Conservation (phyloP, 225 moss, liverwort and hornwort genomes). For the Asterella californica region DNA sequence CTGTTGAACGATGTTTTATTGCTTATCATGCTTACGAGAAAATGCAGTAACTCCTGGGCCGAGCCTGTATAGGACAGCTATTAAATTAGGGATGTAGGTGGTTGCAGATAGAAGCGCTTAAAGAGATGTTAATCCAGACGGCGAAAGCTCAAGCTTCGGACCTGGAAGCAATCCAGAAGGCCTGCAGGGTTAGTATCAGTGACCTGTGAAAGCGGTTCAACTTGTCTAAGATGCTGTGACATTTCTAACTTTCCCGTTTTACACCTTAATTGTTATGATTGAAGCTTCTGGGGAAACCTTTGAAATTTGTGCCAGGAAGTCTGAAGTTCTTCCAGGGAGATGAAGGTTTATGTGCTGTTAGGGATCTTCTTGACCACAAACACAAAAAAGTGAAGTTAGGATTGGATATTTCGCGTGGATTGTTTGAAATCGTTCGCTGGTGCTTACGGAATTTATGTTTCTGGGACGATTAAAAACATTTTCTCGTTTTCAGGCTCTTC, state of each 20-base stretch:
- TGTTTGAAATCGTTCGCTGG: neutral
- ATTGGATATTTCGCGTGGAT: neutral
- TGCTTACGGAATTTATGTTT: neutral
- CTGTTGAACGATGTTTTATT: neutral
- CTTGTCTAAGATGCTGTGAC: neutral
- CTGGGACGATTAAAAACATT: neutral
- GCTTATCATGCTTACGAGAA: neutral
- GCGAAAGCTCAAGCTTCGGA: slow-evolving; percentile 81
- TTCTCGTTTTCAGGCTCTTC: slow-evolving; percentile 49
- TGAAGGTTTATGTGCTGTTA: neutral
- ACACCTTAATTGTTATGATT: neutral
- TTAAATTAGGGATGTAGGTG: neutral
- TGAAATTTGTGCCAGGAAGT: neutral
- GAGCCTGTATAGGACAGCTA: neutral
- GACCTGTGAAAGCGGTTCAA: neutral
- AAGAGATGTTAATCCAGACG: slow-evolving; percentile 60
- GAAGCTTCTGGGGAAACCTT: neutral
- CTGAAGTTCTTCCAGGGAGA: neutral
- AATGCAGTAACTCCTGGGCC: neutral
- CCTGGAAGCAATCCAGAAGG: slow-evolving; percentile 82
- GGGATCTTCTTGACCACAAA: neutral
- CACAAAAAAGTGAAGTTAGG: neutral
- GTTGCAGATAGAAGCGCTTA: slow-evolving; percentile 59
- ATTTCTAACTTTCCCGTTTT: neutral
- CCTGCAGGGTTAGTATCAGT: slow-evolving; percentile 48